Evolutionary conservation across 2,329 filamentous ascomycete genomes (phyloP).

Genomic region (Falciphora oryzae): DNA sequence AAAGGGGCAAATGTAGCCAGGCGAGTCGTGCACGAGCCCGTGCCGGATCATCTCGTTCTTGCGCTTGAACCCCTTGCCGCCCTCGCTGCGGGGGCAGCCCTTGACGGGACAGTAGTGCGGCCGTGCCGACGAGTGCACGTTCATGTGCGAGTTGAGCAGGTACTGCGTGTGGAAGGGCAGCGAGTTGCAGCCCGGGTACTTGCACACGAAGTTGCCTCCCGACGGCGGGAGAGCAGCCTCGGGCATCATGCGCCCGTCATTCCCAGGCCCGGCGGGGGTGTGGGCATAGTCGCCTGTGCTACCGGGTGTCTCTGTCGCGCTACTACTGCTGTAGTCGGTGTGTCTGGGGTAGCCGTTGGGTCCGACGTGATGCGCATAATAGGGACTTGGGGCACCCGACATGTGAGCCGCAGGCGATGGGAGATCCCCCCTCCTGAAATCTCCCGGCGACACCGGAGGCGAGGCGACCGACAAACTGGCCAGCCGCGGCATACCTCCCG

Average conservation of each 20-base stretch:
- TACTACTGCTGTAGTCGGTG: constrained; percentile 38
- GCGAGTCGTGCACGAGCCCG: constrained; percentile 87
- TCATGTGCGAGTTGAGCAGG: constrained; percentile 73
- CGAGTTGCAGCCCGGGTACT: constrained; percentile 58
- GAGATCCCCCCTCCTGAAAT: constrained; percentile 35
- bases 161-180: constrained; percentile 71
- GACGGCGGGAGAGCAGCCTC: constrained; percentile 51
- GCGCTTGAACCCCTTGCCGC: constrained; percentile 63
- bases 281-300: constrained; percentile 4
- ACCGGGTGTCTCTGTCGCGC: constrained; percentile 38
- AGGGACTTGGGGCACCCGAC: constrained; percentile 33
- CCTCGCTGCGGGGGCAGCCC: constrained; percentile 56
- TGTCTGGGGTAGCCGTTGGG: constrained; percentile 29
- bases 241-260: constrained; percentile 41
- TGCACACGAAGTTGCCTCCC: constrained; percentile 52
- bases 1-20: constrained; percentile 93
- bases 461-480: constrained; percentile 22
- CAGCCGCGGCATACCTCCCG: constrained; percentile 27
- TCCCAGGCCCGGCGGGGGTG: constrained; percentile 25
- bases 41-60: constrained; percentile 71
- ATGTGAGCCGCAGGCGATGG: constrained; percentile 39
- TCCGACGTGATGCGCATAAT: constrained; percentile 22
- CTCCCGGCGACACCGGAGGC: constrained; percentile 45
- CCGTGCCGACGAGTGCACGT: constrained; percentile 60
- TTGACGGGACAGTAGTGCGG: constrained; percentile 61